Evolutionary conservation across 208 protist species (phyloP), one percentile per base, ranked within the genome.

Genomic region (Leishmania gerbilli): DNA sequence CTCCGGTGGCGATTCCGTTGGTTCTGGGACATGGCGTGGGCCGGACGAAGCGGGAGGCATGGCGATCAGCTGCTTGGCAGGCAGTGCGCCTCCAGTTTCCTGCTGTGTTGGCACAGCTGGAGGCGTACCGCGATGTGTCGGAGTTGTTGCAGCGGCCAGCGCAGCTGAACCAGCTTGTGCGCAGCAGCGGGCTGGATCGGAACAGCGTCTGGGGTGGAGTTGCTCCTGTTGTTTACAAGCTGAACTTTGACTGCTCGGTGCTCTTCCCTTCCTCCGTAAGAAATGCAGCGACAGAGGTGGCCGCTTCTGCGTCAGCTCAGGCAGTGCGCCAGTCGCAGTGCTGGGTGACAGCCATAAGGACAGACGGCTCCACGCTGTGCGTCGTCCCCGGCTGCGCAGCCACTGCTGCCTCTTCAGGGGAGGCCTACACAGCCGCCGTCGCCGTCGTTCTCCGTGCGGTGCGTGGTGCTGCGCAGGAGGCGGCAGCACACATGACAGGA

Each of bases 31-130:
- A 88, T 6, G 92, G 92, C 40, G 71, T 88, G 13, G 92, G 92
- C 3, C 69, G 77, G 5, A 91, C 56, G 13, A 92, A 92, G 79
- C 74, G 84, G 0, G 76, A 79, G 60, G 92, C 92, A 34, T 95
- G 92, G 92, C 71, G 75, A 7, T 82, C 89, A 1, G 92, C 92
- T 15, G 88, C 92, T 24, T 85, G 84, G 74, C 78, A 90, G 64
- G 92, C 90, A 6, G 75, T 95, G n/a, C 83, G 76, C 1, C 69
- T 78, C 11, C 92, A 94, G 75, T 95, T 92, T 79, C 89, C 89
- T 27, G 69, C 74, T 34, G 77, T 87, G 15, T 40, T 91, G 13
- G 47, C 74, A 9, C 92, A 95, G 74, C 49, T 94, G 37, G 87
- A 90, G 34, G 74, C 79, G 24, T 83, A 88, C 60, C 84, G 86